These are phyloP conservation scores for Camelina neglecta DNA, from an alignment of 345 rosid species.

Conservation along the genomic window DNA sequence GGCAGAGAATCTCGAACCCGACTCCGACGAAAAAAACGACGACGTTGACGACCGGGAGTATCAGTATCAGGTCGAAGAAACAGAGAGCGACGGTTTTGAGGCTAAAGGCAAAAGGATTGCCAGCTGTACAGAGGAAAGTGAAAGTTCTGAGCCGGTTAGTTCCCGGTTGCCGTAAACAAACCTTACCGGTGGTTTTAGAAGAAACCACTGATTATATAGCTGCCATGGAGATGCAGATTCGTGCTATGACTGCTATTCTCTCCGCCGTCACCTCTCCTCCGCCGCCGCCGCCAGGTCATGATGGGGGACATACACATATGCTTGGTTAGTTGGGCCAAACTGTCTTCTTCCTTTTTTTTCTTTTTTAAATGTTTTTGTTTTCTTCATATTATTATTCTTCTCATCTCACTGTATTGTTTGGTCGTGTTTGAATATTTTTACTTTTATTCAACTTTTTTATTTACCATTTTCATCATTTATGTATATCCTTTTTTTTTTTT, in stretches of 20 bases:
- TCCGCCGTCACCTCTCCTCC: conserved; percentile 45
- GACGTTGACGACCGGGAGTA: conserved; percentile 38
- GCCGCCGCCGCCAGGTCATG: conserved; percentile 35
- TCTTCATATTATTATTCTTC: conserved; percentile 29
- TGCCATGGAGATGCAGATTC: conserved; percentile 97
- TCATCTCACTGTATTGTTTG: conserved; percentile 30
- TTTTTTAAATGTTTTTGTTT: not conserved
- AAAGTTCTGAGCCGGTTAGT: conserved; percentile 86
- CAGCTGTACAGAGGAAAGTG: conserved; percentile 83
- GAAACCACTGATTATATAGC: conserved; percentile 95
- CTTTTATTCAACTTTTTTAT: not conserved
- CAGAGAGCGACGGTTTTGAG: conserved; percentile 66
- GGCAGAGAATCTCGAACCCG: conserved; percentile 48
- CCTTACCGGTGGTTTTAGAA: conserved; percentile 86
- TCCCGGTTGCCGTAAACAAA: conserved; percentile 96
- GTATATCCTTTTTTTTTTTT: conserved; percentile 21
- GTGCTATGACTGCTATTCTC: conserved; percentile 84
- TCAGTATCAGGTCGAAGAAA: conserved; percentile 59
- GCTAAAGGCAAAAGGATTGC: conserved; percentile 62
- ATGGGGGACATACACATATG: conserved; percentile 42
- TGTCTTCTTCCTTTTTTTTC: not conserved
- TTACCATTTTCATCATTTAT: conserved; percentile 19
- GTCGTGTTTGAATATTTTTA: conserved; percentile 26
- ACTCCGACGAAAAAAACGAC: conserved; percentile 3
- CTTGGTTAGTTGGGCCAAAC: conserved; percentile 45